Conservation (phyloP, 306 rosid species). For the Trifolium fragiferum region DNA sequence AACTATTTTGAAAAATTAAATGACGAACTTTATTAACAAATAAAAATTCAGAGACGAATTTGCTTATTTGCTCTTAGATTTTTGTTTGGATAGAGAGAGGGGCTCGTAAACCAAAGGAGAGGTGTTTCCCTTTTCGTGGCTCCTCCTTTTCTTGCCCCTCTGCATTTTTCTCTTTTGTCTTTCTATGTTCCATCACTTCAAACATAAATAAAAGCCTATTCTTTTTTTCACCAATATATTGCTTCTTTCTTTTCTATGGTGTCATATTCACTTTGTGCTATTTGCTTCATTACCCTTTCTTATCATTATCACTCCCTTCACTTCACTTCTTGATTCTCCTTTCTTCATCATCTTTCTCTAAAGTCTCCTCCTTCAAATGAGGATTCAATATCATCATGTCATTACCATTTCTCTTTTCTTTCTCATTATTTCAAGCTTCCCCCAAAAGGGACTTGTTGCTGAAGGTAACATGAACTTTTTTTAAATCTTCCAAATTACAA, state of each 20-base stretch:
- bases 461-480: slow-evolving; percentile 60
- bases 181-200: slow-evolving; percentile 76
- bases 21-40: no score
- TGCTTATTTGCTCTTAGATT: no score
- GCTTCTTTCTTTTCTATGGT: slow-evolving; percentile 25
- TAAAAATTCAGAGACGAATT: no score
- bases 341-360: slow-evolving; percentile 35
- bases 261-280: slow-evolving; percentile 42
- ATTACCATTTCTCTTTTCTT: slow-evolving; percentile 50
- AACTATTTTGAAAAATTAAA: no score
- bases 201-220: slow-evolving; percentile 13
- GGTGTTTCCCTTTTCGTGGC: slow-evolving; percentile 54
- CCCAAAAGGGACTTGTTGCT: slow-evolving; percentile 60
- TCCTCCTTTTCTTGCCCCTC: slow-evolving; percentile 50
- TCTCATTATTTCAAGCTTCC: slow-evolving; percentile 64
- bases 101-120: slow-evolving; percentile 61
- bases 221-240: slow-evolving; percentile 20
- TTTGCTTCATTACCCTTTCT: slow-evolving; percentile 30
- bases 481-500: slow-evolving; percentile 16
- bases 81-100: slow-evolving; percentile 45
- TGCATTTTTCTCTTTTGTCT: slow-evolving; percentile 74
- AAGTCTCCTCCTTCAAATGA: slow-evolving; percentile 48
- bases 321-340: slow-evolving; percentile 10
- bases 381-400: slow-evolving; percentile 37
- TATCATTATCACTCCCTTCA: slow-evolving; percentile 32